phyloP scores from a whole-genome alignment of 2,329 filamentous ascomycete species.

The Talaromyces sp. region DNA sequence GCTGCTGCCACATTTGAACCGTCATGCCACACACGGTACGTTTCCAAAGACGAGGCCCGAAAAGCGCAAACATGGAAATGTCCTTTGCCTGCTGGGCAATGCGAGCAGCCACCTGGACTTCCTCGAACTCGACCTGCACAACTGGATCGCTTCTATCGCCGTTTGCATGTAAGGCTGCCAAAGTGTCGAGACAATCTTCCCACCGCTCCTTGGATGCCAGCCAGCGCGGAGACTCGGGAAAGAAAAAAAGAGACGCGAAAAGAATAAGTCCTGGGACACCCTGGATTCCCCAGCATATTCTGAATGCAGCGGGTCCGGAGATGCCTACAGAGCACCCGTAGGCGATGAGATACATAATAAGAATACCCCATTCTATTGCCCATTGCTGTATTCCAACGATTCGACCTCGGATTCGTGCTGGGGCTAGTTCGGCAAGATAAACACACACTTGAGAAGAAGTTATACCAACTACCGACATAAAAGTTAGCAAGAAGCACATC shows the following conservation, averaged over 20 bases:
- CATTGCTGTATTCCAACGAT: conserved; percentile 43
- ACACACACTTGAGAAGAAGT: conserved; percentile 42
- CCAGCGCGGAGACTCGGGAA: conserved; percentile 59
- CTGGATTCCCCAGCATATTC: conserved; percentile 60
- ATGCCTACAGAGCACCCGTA: conserved; percentile 32
- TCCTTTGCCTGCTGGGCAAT: conserved; percentile 45
- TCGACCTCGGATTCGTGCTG: conserved; percentile 36
- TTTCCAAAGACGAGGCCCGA: conserved; percentile 46
- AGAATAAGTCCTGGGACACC: conserved; percentile 56
- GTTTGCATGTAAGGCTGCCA: conserved; percentile 54
- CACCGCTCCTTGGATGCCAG: conserved; percentile 56
- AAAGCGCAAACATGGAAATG: conserved; percentile 35
- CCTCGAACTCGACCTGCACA: conserved; percentile 50
- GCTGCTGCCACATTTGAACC: conserved; percentile 54
- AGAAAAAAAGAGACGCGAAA: conserved; percentile 42
- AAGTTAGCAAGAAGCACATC: conserved; percentile 5
- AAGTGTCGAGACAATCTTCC: conserved; percentile 46
- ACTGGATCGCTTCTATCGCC: conserved; percentile 50
- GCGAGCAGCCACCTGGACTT: conserved; percentile 39
- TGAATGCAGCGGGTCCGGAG: conserved; percentile 43
- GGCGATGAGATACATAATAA: conserved; percentile 41
- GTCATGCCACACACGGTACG: conserved; percentile 49
- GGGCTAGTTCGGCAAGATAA: conserved; percentile 41
- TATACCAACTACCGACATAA: conserved; percentile 32
- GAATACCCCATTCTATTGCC: conserved; percentile 40